Evolutionary conservation across 1,139 yeast genomes (phyloP), one percentile per base, ranked within the genome.

Genomic region (Entelexis sorbosivorans): DNA sequence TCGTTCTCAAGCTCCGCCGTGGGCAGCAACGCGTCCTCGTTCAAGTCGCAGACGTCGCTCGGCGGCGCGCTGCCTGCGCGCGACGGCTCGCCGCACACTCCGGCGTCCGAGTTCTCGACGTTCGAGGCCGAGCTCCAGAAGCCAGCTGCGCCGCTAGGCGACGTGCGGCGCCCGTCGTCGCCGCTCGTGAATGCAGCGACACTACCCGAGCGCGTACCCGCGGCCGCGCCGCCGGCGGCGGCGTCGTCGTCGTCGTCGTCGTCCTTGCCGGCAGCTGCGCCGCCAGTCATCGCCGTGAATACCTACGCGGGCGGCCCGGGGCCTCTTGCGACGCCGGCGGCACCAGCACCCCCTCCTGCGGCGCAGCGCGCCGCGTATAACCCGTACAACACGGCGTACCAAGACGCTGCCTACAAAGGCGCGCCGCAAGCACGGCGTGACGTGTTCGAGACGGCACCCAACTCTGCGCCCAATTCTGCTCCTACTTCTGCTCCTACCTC

Each of bases 1-100:
- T 47, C 46, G 44, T 34, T 19, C 28, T 42, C 46, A 24, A 19
- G 38, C 32, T 33, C 47, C 19, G 39, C 39, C 17, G 39, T 36
- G 11, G 45, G 38, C 20, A 35, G 43, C 32, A 19, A 13, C 38
- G 19, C 33, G 24, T 22, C 24, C 13, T 44, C 47, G 40, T 40
- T 44, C 28, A 16, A 10, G 19, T 19, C 34, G 11, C 47, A 34
- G 17, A 11, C 16, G 19, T 34, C 38, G 33, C 17, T 28, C 19
- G 47, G 34, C 14, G 28, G 10, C 14, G 22, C 34, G 28, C 40
- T 24, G 19, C 24, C 35, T 14, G 11, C 22, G 31, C 47, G 47
- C 28, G 38, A n/a, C 16, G 39, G 5, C 35, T 26, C 47, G 32
- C 28, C 33, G 28, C 28, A 20, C n/a, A 35, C 47, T 9, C 39